Conservation (phyloP, 2,329 filamentous ascomycete species). For the Diaporthe destruens region DNA sequence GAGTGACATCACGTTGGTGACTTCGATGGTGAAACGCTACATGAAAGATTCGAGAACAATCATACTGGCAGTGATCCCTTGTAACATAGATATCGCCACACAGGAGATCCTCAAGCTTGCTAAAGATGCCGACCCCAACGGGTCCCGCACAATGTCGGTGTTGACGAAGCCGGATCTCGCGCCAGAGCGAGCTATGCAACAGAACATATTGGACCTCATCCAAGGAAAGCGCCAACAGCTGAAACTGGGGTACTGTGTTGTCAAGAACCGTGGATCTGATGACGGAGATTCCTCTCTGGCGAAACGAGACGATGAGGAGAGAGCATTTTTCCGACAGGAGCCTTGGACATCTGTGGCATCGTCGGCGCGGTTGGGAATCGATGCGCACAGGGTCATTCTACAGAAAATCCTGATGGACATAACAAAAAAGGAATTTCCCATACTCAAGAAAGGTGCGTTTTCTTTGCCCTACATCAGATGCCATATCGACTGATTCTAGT, state of each 20-base stretch:
- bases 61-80: slow-evolving; percentile 59
- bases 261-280: slow-evolving; percentile 62
- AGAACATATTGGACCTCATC: slow-evolving; percentile 57
- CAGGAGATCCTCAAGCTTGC: slow-evolving; percentile 56
- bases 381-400: slow-evolving; percentile 52
- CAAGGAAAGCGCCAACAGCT: slow-evolving; percentile 55
- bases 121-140: slow-evolving; percentile 54
- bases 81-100: slow-evolving; percentile 55
- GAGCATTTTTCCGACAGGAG: slow-evolving; percentile 51
- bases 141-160: slow-evolving; percentile 59
- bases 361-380: slow-evolving; percentile 51
- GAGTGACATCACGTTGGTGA: slow-evolving; percentile 58
- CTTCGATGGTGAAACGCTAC: slow-evolving; percentile 61
- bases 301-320: slow-evolving; percentile 52
- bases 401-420: slow-evolving; percentile 55
- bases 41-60: slow-evolving; percentile 62
- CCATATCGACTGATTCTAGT: not conserved
- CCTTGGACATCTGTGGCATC: slow-evolving; percentile 53
- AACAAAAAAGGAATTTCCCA: slow-evolving; percentile 54
- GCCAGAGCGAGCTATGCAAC: slow-evolving; percentile 54
- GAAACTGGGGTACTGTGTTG: slow-evolving; percentile 61
- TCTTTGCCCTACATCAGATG: not conserved
- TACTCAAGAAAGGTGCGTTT: slow-evolving; percentile 46
- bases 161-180: slow-evolving; percentile 73
- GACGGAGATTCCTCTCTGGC: slow-evolving; percentile 51